Base-by-base conservation (phyloP, 305 asterid species). In the Solanum chacoense region DNA sequence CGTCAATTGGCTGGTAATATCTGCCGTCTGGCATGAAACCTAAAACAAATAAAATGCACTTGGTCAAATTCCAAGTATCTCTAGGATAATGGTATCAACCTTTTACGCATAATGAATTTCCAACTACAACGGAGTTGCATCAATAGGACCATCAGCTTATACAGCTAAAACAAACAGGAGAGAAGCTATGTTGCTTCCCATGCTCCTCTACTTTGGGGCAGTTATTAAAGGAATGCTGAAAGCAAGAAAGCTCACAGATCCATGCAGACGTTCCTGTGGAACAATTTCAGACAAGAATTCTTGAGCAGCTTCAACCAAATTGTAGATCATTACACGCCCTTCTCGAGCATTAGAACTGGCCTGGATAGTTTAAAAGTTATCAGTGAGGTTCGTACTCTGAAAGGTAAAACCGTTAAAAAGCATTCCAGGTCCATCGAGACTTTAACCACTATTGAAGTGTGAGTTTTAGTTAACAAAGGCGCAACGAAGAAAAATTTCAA, bases 291-390 rank as follows among this genome's bases (percentile, higher is more conserved):
- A 97, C 93, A 97, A 92, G 93, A 95, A 97, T 91, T 97, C 99
- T 91, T 97, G 99, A 76, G 99, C 99, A 93, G 98, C 98, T 94
- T 97, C 99, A 88, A 97, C 99, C 92, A 97, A 93, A 94, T 92
- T 96, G 95, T 95, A 96, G 90, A 97, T 94, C 99, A 97, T 97
- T 87, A 96, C 99, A 18, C 99, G 99, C 74, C 99, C 99, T 94
- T 96, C 99, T 92, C 99, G 96, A 87, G 99, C 95, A 92, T 96
- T 95, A 88, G 95, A 93, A 93, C 93, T 94, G 89, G 99, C 99
- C 99, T 97, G 94, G 89, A 88, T 29, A 74, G 71, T 89, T 89
- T 85, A 74, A 67, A 88, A 65, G 22, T 67, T 36, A 31, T 32
- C 37, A 55, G 45, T 55, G 67, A 72, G 34, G 50, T 38, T 38